Base-by-base conservation (phyloP, 169 alveolate species). In the Eimeria acervulina region DNA sequence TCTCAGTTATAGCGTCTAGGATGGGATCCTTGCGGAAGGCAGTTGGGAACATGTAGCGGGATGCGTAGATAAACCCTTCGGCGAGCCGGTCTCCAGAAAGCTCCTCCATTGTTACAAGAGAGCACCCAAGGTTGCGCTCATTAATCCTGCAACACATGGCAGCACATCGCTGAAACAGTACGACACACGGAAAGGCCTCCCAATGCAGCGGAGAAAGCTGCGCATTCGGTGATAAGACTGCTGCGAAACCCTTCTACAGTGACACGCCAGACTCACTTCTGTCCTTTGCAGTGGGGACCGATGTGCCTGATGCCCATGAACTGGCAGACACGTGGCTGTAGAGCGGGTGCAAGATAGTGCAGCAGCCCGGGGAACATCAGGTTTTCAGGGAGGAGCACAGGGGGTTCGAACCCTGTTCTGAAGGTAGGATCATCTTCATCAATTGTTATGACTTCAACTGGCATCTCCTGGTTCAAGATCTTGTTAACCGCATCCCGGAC, bases 1-100 rank as follows among this genome's bases (percentile, higher is more conserved):
- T 72, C 90, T 95, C 97, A 38, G 95, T 91, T 1, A 96, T 88
- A 19, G 95, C 96, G 80, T 97, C 97, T 31, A 97, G 93, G 10
- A 97, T 93, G 6, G 97, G 96, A 74, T 97, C 97, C 70, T 96
- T 95, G 36, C 98, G 78, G 47, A 95, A 95, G 38, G 90, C 83
- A 12, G 98, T 97, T 15, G 98, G 98, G 90, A 97, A 97, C 59
- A 97, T 95, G 61, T 95, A 91, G 47, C 98, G 94, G 40, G 97
- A 91, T 1, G 98, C 97, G 83, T 96, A 96, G n/a, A 97, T 70
- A 40, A 97, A 93, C 7, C 98, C 98, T 95, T 97, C 98, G 40
- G 95, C 95, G 4, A 91, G 85, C 33, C 97, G 95, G 63, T 95
- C 97, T 6, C 98, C 98, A 26, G 97, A 96, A 88, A 96, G 55